Percentiles rank a stretch among this genome's conserved stretches.
Evolutionary conservation across 73 alveolate genomes (phyloP).

Genomic region (Urostyla sp.): DNA sequence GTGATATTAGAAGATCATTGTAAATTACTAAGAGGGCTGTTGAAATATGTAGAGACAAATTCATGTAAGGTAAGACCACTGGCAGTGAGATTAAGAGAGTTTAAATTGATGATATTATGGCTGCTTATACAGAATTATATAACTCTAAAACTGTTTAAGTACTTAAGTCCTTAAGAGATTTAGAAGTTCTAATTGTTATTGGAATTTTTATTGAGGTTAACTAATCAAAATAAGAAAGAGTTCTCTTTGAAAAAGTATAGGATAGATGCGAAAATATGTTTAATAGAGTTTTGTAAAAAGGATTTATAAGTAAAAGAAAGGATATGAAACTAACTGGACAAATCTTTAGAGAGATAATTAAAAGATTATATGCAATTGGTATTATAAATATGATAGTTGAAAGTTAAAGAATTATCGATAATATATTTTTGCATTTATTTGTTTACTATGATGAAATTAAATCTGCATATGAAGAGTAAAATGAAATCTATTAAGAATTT

Average conservation of each 20-base stretch:
- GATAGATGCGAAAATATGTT: conserved; percentile 28
- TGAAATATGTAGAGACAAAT: conserved; percentile 74
- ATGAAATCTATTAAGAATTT: conserved; percentile 9
- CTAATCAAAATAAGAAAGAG: conserved; percentile 17
- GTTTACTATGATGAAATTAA: conserved; percentile 50
- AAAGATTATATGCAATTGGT: conserved; percentile 62
- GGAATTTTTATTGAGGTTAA: conserved; percentile 29
- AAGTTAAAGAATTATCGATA: neutral
- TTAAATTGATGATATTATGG: conserved; percentile 38
- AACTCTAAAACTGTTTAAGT: conserved; percentile 75
- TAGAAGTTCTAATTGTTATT: conserved; percentile 74
- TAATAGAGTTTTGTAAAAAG: neutral
- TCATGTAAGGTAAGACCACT: neutral
- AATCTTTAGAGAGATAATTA: conserved; percentile 59
- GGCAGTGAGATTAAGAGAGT: conserved; percentile 41
- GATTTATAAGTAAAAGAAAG: neutral
- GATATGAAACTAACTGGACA: neutral
- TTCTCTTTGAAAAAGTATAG: conserved; percentile 4
- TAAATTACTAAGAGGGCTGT: conserved; percentile 88
- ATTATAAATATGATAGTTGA: conserved; percentile 13
- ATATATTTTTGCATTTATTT: neutral
- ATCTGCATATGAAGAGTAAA: neutral
- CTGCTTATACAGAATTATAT: conserved; percentile 79
- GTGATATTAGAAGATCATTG: conserved; percentile 92
- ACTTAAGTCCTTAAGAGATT: conserved; percentile 71